Evolutionary conservation across 108 stramenopile species (phyloP), one percentile per base, ranked within the genome.

Genomic region (Cylindrotheca closterium): DNA sequence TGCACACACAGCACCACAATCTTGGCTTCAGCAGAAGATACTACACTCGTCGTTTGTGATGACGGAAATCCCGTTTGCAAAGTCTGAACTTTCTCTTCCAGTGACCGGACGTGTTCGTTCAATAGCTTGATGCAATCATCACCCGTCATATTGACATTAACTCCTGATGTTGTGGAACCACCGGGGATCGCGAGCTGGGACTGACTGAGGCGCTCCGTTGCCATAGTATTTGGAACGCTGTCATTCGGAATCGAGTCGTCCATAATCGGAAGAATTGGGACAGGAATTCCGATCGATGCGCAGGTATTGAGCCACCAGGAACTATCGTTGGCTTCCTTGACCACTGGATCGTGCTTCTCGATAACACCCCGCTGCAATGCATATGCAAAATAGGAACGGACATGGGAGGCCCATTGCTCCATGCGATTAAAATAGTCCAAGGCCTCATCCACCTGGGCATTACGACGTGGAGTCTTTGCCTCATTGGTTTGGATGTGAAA

Each of bases 181-280:
- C 25, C 5, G 1, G 51, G 22, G 2, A 2, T 2, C 47, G 21
- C n/a, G 21, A 2, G 1, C 47, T 1, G 2, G 18, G 18, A 47
- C 47, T 18, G 47, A 47, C 2, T 47, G 19, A 1, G 2, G 19
- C 47, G 1, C 24, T 25, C 4, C 21, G 1, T 2, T 4, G 1
- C 51, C 15, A 25, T 23, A 12, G 24, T 17, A 7, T 18, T 28
- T 30, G 55, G 12, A 15, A 17, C 7, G 55, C 3, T 51, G 5
- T n/a, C 5, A n/a, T 5, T 51, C 12, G 8, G 7, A 21, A 4
- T 21, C n/a, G 5, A 5, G 19, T 52, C 33, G 25, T 79, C 80
- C 75, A 89, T 71, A 45, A 89, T 29, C 10, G 88, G 83, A 4
- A 86, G 61, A 21, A 89, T 63, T 15, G 88, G 88, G 69, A 77